Percentiles rank a stretch among this genome's conserved stretches.
These are phyloP conservation scores for Parathielavia appendiculata DNA, from an alignment of 495 filamentous ascomycete species.

Conservation along the genomic window DNA sequence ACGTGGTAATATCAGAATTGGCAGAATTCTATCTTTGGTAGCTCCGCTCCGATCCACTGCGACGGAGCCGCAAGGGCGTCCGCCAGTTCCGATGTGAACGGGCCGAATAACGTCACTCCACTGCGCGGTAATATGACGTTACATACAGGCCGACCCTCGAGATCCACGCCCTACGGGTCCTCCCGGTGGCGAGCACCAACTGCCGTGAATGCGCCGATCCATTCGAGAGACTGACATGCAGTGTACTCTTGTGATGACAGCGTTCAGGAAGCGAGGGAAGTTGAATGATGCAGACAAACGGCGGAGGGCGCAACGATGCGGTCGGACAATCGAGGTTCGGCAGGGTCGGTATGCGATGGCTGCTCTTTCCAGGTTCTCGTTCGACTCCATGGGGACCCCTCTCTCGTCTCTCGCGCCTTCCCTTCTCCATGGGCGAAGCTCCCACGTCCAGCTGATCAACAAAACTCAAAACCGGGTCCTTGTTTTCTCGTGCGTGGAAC, in stretches of 20 bases:
- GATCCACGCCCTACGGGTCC: slow-evolving; percentile 7
- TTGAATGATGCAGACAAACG: not conserved
- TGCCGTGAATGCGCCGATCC: slow-evolving; percentile 6
- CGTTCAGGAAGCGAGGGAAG: not conserved
- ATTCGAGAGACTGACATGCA: not conserved
- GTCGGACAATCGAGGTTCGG: slow-evolving; percentile 2
- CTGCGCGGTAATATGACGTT: slow-evolving; percentile 11
- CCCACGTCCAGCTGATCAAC: slow-evolving; percentile 7
- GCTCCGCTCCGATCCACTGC: slow-evolving; percentile 8
- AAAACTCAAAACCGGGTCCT: not conserved
- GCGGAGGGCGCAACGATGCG: not conserved
- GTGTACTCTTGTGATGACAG: not conserved
- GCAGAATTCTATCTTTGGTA: not conserved
- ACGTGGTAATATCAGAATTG: not conserved
- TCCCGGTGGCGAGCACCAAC: slow-evolving; percentile 9
- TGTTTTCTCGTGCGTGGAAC: not conserved
- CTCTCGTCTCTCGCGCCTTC: slow-evolving; percentile 12
- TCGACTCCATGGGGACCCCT: slow-evolving; percentile 8
- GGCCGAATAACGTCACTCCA: slow-evolving; percentile 19
- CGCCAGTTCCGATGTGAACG: slow-evolving; percentile 16
- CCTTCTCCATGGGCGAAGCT: not conserved
- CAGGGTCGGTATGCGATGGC: not conserved
- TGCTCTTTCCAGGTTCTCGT: not conserved
- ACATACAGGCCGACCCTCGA: not conserved
- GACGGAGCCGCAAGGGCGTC: slow-evolving; percentile 13